Conservation (phyloP, 169 alveolate genomes). For the Plasmodium knowlesi region DNA sequence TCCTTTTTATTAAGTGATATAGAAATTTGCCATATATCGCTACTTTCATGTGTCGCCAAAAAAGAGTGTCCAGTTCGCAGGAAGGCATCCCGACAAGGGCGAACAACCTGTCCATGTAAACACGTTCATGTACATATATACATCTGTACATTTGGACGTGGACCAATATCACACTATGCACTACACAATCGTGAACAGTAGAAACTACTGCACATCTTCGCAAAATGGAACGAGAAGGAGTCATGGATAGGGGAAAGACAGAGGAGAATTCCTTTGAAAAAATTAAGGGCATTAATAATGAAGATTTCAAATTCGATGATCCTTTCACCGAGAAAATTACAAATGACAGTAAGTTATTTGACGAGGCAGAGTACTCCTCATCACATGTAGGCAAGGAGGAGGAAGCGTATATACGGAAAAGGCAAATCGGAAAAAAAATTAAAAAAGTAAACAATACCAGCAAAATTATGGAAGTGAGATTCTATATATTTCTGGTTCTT, state of each 20-base stretch:
- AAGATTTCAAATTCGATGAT: background rate
- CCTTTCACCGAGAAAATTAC: background rate
- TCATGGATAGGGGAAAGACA: background rate
- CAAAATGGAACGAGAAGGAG: background rate
- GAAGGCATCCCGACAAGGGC: background rate
- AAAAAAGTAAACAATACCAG: background rate
- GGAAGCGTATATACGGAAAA: background rate
- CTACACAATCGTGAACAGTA: background rate
- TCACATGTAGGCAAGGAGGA: background rate
- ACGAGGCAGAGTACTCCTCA: background rate
- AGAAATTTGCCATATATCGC: background rate
- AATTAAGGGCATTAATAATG: background rate
- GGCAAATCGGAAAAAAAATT: background rate
- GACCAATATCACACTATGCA: background rate
- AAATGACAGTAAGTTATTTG: background rate
- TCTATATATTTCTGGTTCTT: conserved; percentile 12
- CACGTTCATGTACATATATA: background rate
- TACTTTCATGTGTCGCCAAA: background rate
- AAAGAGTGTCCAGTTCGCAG: background rate
- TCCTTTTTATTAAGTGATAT: background rate
- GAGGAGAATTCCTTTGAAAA: background rate
- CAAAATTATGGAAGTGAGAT: background rate
- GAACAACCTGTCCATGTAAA: background rate
- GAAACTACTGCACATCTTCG: background rate
- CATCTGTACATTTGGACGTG: background rate